Conservation (phyloP, 257 asterid genomes). For the Agastache rugosa region DNA sequence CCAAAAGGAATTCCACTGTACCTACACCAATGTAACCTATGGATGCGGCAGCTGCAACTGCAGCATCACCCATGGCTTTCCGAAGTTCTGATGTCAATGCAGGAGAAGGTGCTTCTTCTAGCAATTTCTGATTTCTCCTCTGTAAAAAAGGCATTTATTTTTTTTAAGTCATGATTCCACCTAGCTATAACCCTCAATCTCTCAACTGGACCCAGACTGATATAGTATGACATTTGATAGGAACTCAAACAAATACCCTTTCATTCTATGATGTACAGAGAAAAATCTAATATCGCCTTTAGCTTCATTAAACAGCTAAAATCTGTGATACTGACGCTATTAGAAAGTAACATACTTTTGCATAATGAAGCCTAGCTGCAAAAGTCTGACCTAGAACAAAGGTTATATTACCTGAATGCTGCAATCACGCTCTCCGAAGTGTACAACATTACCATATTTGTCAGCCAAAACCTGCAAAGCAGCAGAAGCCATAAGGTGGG, state of each 20-base stretch:
- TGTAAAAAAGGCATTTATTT: constrained; percentile 41
- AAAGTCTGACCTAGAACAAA: constrained; percentile 11
- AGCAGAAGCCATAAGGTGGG: not conserved
- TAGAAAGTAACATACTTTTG: constrained; percentile 22
- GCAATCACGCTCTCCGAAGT: constrained; percentile 99
- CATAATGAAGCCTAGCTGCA: constrained; percentile 25
- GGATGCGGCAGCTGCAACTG: constrained; percentile 99
- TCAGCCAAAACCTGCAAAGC: constrained; percentile 86
- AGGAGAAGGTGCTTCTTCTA: constrained; percentile 99
- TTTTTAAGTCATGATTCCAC: not conserved
- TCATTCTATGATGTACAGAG: not conserved
- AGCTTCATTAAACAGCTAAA: constrained; percentile 16
- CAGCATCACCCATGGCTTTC: constrained; percentile 99
- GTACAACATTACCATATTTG: constrained; percentile 86
- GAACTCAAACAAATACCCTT: not conserved
- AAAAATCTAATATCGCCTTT: not conserved
- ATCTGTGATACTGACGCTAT: not conserved
- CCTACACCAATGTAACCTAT: constrained; percentile 98
- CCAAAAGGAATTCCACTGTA: constrained; percentile 93
- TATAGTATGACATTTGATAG: not conserved
- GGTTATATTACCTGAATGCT: constrained; percentile 79
- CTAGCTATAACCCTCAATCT: not conserved
- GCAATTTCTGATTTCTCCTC: constrained; percentile 97
- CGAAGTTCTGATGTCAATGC: constrained; percentile 91
- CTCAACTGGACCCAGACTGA: not conserved